Percentiles rank a stretch among this genome's conserved stretches.
phyloP scores from a whole-genome alignment of 768 basidiomycete genomes.

The Podaxis rugospora region DNA sequence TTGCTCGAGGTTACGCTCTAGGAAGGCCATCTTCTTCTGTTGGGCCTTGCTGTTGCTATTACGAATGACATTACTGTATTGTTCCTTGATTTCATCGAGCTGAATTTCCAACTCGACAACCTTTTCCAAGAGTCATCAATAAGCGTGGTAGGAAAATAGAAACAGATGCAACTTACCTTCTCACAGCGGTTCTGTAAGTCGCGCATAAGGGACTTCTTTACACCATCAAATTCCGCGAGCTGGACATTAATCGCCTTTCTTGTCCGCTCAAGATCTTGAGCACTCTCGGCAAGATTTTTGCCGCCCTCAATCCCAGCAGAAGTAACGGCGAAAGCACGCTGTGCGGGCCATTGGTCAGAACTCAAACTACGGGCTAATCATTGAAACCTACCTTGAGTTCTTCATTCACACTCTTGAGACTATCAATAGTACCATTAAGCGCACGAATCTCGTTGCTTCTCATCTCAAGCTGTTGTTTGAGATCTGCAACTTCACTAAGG shows the following conservation, averaged over 20 bases:
- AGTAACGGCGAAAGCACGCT: constrained; percentile 97
- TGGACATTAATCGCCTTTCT: constrained; percentile 98
- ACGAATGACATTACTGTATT: constrained; percentile 97
- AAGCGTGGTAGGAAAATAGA: neutral
- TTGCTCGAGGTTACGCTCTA: constrained; percentile 95
- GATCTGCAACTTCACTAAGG: constrained; percentile 74
- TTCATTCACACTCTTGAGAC: constrained; percentile 93
- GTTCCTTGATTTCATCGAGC: constrained; percentile 96
- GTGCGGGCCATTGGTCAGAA: constrained; percentile 7
- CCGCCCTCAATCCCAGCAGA: constrained; percentile 97
- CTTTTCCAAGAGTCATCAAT: constrained; percentile 34
- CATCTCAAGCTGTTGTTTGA: constrained; percentile 88
- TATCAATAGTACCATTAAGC: constrained; percentile 83
- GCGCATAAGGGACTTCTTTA: constrained; percentile 98
- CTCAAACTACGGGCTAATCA: neutral
- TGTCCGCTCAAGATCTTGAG: constrained; percentile 94
- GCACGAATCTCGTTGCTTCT: constrained; percentile 79
- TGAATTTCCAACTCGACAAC: constrained; percentile 99
- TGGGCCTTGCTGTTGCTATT: constrained; percentile 99
- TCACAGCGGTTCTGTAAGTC: constrained; percentile 99
- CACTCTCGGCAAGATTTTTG: constrained; percentile 94
- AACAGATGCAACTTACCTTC: constrained; percentile 57
- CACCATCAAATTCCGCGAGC: constrained; percentile 95
- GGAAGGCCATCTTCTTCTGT: constrained; percentile 98
- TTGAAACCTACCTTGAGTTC: constrained; percentile 79